Evolutionary conservation across 2,329 filamentous ascomycete species (phyloP).

Genomic region (Clarireedia sp.): DNA sequence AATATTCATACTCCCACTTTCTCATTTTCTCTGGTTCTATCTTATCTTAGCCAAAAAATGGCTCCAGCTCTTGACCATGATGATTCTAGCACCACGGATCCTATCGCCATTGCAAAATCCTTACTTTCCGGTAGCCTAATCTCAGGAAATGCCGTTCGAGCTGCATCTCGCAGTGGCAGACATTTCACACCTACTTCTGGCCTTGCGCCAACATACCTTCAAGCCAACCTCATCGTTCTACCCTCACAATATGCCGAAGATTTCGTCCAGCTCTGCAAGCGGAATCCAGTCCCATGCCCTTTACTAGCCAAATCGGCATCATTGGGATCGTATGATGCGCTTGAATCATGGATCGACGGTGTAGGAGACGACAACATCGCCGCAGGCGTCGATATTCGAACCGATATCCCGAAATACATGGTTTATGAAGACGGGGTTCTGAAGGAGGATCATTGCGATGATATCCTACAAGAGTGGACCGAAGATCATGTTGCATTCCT

Average conservation of each 20-base stretch:
- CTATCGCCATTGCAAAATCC: constrained; percentile 56
- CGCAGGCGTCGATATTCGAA: constrained; percentile 45
- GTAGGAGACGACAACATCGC: constrained; percentile 30
- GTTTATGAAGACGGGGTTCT: constrained; percentile 46
- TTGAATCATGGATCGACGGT: constrained; percentile 19
- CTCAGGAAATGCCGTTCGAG: background rate
- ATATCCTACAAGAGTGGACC: constrained; percentile 46
- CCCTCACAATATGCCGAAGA: constrained; percentile 3
- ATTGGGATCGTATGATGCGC: background rate
- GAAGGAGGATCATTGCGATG: constrained; percentile 30
- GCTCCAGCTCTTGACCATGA: background rate
- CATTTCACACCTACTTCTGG: background rate
- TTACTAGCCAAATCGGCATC: constrained; percentile 13
- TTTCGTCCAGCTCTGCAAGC: constrained; percentile 1
- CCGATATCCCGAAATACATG: constrained; percentile 50
- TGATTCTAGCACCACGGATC: background rate
- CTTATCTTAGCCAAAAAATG: background rate
- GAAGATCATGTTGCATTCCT: constrained; percentile 53
- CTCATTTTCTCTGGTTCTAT: background rate
- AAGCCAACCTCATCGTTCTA: constrained; percentile 6
- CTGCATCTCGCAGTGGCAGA: background rate
- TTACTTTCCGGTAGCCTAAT: background rate
- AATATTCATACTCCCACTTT: background rate
- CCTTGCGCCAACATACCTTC: constrained; percentile 3
- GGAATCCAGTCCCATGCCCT: constrained; percentile 7